A percentile compares a stretch with the other conserved stretches of the same genome.
Conservation (phyloP, 345 rosid species). For the Acer saccharum region DNA sequence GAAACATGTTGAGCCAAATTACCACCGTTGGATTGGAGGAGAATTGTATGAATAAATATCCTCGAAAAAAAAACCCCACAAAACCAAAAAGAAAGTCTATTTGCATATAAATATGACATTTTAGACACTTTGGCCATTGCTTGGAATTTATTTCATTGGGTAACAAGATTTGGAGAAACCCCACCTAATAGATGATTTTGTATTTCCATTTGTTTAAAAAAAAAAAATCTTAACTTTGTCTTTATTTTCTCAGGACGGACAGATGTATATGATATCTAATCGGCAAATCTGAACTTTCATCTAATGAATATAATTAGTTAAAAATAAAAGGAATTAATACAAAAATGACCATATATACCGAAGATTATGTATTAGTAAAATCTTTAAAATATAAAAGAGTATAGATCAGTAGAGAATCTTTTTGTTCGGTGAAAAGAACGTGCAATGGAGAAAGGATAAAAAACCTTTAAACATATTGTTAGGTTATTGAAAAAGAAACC, state of each 20-base stretch:
- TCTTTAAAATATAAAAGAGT: neutral
- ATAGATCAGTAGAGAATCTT: neutral
- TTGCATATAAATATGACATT: neutral
- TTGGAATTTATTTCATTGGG: constrained; percentile 29
- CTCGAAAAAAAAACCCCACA: neutral
- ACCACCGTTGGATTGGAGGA: constrained; percentile 14
- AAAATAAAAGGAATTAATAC: no score
- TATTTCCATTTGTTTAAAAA: neutral
- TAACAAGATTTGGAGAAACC: constrained; percentile 35
- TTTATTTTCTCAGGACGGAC: neutral
- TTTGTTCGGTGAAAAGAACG: neutral
- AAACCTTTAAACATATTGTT: constrained; percentile 28
- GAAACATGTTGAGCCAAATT: constrained; percentile 14
- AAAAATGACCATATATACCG: no score
- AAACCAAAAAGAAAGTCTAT: neutral
- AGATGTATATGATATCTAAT: neutral
- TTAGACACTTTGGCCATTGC: constrained; percentile 23
- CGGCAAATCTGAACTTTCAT: no score
- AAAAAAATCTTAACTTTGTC: neutral
- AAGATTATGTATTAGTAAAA: neutral
- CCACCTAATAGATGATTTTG: constrained; percentile 20
- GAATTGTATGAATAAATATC: neutral
- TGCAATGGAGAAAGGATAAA: neutral
- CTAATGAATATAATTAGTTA: neutral
- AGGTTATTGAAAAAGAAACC: constrained; percentile 60